Base-by-base conservation (phyloP, 345 rosid genomes). In the Linum usitatissimum region DNA sequence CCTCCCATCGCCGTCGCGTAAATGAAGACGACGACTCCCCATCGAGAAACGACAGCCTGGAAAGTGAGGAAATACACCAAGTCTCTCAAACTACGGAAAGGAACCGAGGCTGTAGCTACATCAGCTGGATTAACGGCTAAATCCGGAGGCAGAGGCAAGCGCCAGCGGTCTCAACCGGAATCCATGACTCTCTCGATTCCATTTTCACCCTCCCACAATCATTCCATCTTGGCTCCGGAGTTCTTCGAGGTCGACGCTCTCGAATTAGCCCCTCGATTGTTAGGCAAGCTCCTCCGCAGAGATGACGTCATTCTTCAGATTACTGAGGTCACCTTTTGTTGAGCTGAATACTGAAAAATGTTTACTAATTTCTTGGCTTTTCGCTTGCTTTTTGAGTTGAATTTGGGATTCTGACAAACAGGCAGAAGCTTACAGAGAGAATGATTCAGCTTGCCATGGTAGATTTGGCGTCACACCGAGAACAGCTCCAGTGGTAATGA, bases 381-480 rank as follows among this genome's bases (percentile, higher is more conserved):
- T 21, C 62, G 18, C 55, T 70, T 59, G 59, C 63, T 70, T 66
- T 66, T 28, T 40, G 28, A 56, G 54, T 8, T 40, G 38, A 56
- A n/a, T 61, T 15, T 8, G 7, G 28, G n/a, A 39, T 12, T 23
- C 10, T 12, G 68, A 53, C 55, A 39, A 23, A 9, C 70, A 86
- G 98, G 98, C 87, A 12, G 98, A 92, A 83, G 97, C 98, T 72
- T 92, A 92, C 71, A 69, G 97, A 71, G 88, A 87, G 56, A 80
- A 85, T 75, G 97, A 92, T 75, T 89, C 98, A 66, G 97, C 98
- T 68, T 92, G 95, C 55, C 98, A 92, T 63, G 95, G 83, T 30
- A 77, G 98, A 65, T 85, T 86, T 61, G 96, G 98, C 53, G 59
- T 87, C 40, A 89, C 98, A 0, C 75, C 86, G 36, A 76, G 98